Conservation (phyloP, 1,139 yeast genomes). For the Debaryomyces fabryi region DNA sequence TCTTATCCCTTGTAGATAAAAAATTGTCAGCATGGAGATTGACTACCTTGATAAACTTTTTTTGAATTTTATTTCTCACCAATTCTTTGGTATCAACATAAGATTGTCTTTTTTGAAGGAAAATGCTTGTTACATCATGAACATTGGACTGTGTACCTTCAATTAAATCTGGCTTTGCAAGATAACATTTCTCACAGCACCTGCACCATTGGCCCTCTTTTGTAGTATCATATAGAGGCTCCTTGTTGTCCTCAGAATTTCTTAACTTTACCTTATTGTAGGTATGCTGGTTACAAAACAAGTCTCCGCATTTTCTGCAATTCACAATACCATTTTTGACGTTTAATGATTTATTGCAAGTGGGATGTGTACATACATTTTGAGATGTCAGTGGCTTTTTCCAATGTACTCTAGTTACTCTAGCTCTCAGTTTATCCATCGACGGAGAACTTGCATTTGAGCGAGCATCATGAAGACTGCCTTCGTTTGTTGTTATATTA, state of each 20-base stretch:
- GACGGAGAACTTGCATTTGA: conserved; percentile 1
- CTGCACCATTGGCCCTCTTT: conserved; percentile 64
- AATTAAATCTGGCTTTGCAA: conserved; percentile 55
- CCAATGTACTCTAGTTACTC: conserved; percentile 66
- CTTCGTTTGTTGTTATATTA: conserved; percentile 6
- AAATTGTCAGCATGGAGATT: conserved; percentile 25
- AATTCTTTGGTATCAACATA: conserved; percentile 49
- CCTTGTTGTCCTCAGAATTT: conserved; percentile 39
- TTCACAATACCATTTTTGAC: conserved; percentile 57
- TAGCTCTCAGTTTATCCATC: conserved; percentile 12
- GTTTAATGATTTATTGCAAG: conserved; percentile 45
- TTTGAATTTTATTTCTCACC: conserved; percentile 60
- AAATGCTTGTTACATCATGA: conserved; percentile 50
- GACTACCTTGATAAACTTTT: conserved; percentile 55
- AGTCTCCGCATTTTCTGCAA: conserved; percentile 71
- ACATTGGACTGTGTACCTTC: conserved; percentile 41
- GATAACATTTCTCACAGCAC: conserved; percentile 68
- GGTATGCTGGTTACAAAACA: conserved; percentile 71
- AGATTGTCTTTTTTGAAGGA: conserved; percentile 40
- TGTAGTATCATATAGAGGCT: conserved; percentile 33
- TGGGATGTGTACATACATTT: conserved; percentile 34
- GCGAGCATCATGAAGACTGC: neutral
- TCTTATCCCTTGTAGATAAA: conserved; percentile 15
- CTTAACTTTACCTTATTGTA: conserved; percentile 48
- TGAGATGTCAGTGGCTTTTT: conserved; percentile 41